Conservation (phyloP, 2,329 filamentous ascomycete species). For the Sarocladium strictum region DNA sequence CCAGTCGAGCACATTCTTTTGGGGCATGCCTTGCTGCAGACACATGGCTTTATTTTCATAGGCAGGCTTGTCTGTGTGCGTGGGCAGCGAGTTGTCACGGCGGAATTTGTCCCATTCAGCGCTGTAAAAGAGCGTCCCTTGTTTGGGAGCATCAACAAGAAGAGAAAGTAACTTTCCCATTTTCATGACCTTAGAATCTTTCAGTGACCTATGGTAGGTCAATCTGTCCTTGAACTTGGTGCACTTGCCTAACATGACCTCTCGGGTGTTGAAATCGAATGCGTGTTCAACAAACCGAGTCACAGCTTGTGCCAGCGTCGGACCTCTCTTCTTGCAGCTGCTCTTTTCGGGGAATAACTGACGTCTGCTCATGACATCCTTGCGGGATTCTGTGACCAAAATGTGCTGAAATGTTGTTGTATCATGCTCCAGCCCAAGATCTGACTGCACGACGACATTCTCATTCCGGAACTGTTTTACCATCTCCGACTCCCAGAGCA, state of each 20-base stretch:
- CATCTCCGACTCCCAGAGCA: conserved; percentile 63
- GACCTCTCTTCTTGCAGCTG: background rate
- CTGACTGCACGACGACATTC: conserved; percentile 11
- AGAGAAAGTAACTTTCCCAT: conserved; percentile 47
- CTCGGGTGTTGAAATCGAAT: conserved; percentile 45
- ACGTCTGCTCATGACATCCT: background rate
- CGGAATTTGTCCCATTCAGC: conserved; percentile 34
- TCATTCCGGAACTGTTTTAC: conserved; percentile 63
- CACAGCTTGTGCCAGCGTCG: background rate
- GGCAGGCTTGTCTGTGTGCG: conserved; percentile 26
- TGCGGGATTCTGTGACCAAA: background rate
- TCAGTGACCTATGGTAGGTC: conserved; percentile 52
- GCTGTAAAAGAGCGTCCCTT: conserved; percentile 43
- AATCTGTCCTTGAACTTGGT: conserved; percentile 59
- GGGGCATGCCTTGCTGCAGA: conserved; percentile 12
- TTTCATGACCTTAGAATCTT: conserved; percentile 33
- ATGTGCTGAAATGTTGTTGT: background rate
- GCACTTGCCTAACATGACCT: conserved; percentile 54
- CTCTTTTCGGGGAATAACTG: background rate
- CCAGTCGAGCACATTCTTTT: conserved; percentile 52
- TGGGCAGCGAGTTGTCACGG: conserved; percentile 2
- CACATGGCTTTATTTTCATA: conserved; percentile 34
- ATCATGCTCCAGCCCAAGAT: background rate
- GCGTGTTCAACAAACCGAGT: background rate
- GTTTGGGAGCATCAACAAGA: conserved; percentile 53